Evolutionary conservation across 2,329 filamentous ascomycete genomes (phyloP), one percentile per base, ranked within the genome.

Genomic region (Hypoxylon rubiginosum): DNA sequence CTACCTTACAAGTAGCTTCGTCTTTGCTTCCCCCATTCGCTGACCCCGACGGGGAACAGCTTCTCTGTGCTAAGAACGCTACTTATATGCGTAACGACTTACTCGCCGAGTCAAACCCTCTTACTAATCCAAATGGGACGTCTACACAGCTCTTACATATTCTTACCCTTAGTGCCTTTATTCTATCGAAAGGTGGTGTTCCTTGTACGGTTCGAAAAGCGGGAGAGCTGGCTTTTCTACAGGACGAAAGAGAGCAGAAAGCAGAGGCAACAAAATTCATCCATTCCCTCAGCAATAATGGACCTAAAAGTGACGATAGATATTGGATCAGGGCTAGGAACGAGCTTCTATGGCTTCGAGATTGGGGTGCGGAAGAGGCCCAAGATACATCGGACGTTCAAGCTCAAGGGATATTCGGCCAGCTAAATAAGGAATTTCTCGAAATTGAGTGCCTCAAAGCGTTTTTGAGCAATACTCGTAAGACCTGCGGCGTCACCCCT

Each of bases 361-460:
- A 86, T 72, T 94, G 92, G 92, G 90, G 90, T 34, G 83, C 84
- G 24, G 82, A 86, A 64, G 79, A 85, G 58, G 74, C 78, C 62
- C 70, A 77, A 24, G 64, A 53, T 30, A 68, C 70, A 19, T 62
- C 69, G 2, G 68, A 71, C n/a, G 55, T 67, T 19, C 74, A 73
- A 19, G 81, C 79, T 26, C 80, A 80, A 39, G 86, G 90, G 21
- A 80, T 88, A 9, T 84, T 90, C 64, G 88, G 90, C 1, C 85
- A 84, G 67, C 80, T 96, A 3, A 79, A 85, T 13, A 83, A 80
- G 58, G 85, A 87, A 5, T 85, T 85, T 9, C 81, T 95, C 15
- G 92, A 96, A 76, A 83, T 84, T 1, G 91, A 94, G 75, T 84
- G 94, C 51, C 79, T 96, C 30, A 92, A 90, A 73, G 84, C 86